These are phyloP conservation scores for Bremia lactucae DNA, from an alignment of 352 stramenopile species.

Conservation along the genomic window DNA sequence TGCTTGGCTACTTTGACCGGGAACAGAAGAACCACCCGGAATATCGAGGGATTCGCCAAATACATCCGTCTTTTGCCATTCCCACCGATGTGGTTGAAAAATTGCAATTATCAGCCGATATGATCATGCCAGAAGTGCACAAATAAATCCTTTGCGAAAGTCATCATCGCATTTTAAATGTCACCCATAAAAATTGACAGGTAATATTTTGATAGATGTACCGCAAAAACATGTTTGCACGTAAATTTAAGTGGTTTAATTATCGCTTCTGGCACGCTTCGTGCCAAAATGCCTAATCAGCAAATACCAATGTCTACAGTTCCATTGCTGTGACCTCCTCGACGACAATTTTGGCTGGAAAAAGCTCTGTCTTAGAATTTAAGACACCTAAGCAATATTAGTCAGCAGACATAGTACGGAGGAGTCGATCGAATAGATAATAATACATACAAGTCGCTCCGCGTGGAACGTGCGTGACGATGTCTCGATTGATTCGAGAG, in stretches of 20 bases:
- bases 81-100: conserved; percentile 85
- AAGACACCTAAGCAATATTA: conserved; percentile 35
- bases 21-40: conserved; percentile 43
- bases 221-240: too few species aligned
- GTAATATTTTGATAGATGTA: neutral
- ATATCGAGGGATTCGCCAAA: conserved; percentile 65
- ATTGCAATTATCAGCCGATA: conserved; percentile 78
- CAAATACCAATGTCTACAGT: conserved; percentile 33
- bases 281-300: conserved; percentile 9
- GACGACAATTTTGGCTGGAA: conserved; percentile 43
- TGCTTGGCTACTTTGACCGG: conserved; percentile 89
- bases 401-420: conserved; percentile 4
- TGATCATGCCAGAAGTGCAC: conserved; percentile 21
- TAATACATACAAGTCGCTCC: conserved; percentile 71
- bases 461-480: conserved; percentile 73
- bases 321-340: conserved; percentile 74
- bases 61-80: conserved; percentile 94
- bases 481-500: conserved; percentile 74
- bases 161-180: too few species aligned
- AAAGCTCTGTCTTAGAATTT: conserved; percentile 65
- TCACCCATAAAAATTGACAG: too few species aligned
- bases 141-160: too few species aligned
- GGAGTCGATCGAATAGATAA: too few species aligned
- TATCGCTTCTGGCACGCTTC: conserved; percentile 7
- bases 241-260: too few species aligned